These are phyloP conservation scores for Penicillium fimorum DNA, from an alignment of 495 filamentous ascomycete genomes.

Conservation along the genomic window DNA sequence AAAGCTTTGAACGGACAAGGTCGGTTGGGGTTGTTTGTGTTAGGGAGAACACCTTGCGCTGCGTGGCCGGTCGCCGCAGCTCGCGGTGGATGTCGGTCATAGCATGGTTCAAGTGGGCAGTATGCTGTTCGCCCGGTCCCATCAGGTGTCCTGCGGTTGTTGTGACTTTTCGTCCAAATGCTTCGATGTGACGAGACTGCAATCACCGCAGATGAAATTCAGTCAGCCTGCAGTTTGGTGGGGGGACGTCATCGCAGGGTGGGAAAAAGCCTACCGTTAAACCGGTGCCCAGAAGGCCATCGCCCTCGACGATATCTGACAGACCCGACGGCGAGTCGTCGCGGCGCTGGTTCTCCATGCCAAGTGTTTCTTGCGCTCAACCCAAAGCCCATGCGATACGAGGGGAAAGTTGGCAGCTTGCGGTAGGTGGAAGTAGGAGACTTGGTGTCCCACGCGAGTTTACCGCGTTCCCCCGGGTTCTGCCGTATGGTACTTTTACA, in stretches of 20 bases:
- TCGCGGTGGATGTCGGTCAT: slow-evolving; percentile 89
- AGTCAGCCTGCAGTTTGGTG: slow-evolving; percentile 12
- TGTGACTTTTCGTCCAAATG: slow-evolving; percentile 91
- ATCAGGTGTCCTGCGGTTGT: slow-evolving; percentile 90
- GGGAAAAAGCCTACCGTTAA: slow-evolving; percentile 44
- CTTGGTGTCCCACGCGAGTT: slow-evolving; percentile 39
- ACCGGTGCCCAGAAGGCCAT: slow-evolving; percentile 52
- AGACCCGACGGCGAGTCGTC: slow-evolving; percentile 48
- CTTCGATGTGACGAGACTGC: slow-evolving; percentile 85
- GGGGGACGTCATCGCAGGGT: slow-evolving; percentile 3
- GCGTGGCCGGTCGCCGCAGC: slow-evolving; percentile 74
- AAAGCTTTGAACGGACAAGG: slow-evolving; percentile 87
- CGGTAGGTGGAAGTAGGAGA: slow-evolving; percentile 25
- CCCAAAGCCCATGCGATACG: slow-evolving; percentile 34
- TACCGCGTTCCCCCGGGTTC: slow-evolving; percentile 38
- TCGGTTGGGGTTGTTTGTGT: slow-evolving; percentile 87
- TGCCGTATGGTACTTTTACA: slow-evolving; percentile 21
- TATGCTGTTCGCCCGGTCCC: slow-evolving; percentile 59
- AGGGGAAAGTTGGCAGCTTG: slow-evolving; percentile 16
- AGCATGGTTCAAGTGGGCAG: slow-evolving; percentile 72
- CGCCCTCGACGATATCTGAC: slow-evolving; percentile 48
- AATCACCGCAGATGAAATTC: slow-evolving; percentile 3
- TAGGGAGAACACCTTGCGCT: slow-evolving; percentile 86
- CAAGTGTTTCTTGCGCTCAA: slow-evolving; percentile 24
- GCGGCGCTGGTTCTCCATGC: slow-evolving; percentile 48